Evolutionary conservation across 2,329 filamentous ascomycete species (phyloP), one percentile per base, ranked within the genome.

Genomic region (Verticillium alfalfae): DNA sequence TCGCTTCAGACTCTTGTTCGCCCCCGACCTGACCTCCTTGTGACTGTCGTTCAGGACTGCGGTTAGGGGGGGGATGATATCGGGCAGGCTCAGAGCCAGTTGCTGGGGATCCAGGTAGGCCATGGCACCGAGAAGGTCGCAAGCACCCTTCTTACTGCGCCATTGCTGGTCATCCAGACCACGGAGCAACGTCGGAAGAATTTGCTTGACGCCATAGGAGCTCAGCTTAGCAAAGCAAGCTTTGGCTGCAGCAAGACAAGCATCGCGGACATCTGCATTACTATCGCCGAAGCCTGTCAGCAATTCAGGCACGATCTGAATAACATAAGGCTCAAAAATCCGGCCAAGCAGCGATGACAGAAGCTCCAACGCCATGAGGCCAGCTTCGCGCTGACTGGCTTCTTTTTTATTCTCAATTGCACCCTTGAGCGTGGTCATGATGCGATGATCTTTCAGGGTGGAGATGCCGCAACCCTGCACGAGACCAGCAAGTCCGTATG

Each of bases 101-200:
- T 99, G 95, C 67, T 97, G 91, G 8, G 96, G 94, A 73, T 98
- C 95, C 37, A 99, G 85, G 73, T 99, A 99, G 5, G 95, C 96
- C 95, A 99, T 99, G 65, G 95, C 95, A 73, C 95, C 95, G 15
- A 99, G 84, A 34, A 97, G 88, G 72, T 99, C 95, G 72, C 95
- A 99, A 60, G 95, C 95, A 68, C 96, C 95, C 79, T 96, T 97
- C 78, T 99, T 98, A 78, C 93, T 98, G 70, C 95, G 90, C 95
- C 95, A 99, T 74, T 98, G 94, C 60, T 91, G 87, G 66, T 99
- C 95, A 66, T 98, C 93, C 10, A 99, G 85, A 62, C 96, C 95
- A 66, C 95, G 88, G 2, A 99, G 84, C 8, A 99, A 84, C 13
- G 91, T 97, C 3, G 95, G 95, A 66, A 99, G 81, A 66, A 99